phyloP scores from a whole-genome alignment of 2,329 filamentous ascomycete species.

The Apiospora marii region DNA sequence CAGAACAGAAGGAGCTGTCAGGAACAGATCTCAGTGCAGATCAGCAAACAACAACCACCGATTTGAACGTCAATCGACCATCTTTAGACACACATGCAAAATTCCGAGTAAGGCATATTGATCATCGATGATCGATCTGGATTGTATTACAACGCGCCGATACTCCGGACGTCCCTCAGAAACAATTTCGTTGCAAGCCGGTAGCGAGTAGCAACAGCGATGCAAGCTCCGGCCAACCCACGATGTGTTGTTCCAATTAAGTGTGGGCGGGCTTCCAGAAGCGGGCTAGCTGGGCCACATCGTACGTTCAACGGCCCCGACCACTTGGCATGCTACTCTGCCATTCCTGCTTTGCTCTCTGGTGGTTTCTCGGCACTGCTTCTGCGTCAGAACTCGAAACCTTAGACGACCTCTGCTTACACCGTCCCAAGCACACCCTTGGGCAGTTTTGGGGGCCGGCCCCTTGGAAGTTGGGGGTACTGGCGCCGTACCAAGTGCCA shows the following conservation, averaged over 20 bases:
- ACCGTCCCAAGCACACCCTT: background rate
- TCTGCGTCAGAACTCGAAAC: slow-evolving; percentile 4
- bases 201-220: background rate
- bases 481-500: too few species aligned
- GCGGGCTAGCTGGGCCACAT: background rate
- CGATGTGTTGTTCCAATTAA: slow-evolving; percentile 4
- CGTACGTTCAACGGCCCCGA: slow-evolving; percentile 19
- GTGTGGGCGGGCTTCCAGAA: background rate
- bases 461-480: too few species aligned
- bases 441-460: background rate
- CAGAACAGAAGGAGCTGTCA: background rate
- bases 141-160: background rate
- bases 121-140: background rate
- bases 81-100: background rate
- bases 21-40: slow-evolving; percentile 3
- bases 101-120: background rate
- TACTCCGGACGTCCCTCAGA: background rate
- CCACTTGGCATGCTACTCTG: slow-evolving; percentile 15
- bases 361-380: slow-evolving; percentile 8
- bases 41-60: slow-evolving; percentile 11
- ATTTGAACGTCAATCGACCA: slow-evolving; percentile 2
- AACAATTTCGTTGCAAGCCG: background rate
- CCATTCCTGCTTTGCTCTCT: background rate
- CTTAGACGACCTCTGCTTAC: background rate
- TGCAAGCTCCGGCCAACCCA: background rate